Percentiles rank a stretch among this genome's conserved stretches.
Conservation (phyloP, 768 basidiomycete genomes). For the Kwoniella dejecticola region DNA sequence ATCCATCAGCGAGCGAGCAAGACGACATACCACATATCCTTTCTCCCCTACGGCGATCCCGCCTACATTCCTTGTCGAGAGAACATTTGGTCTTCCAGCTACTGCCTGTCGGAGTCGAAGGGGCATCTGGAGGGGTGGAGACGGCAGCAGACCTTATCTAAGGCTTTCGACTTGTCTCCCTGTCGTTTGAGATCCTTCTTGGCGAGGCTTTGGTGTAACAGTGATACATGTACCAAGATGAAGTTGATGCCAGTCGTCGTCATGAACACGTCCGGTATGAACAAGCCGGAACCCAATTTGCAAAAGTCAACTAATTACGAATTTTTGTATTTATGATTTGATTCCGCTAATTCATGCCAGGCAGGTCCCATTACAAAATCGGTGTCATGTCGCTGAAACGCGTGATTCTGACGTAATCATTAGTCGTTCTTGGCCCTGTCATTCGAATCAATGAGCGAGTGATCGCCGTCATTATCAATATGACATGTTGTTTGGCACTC, state of each 20-base stretch:
- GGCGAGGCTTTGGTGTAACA: too few species aligned
- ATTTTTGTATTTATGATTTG: background rate
- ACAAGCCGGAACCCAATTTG: background rate
- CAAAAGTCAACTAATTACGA: background rate
- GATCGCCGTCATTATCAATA: too few species aligned
- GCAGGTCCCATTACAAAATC: background rate
- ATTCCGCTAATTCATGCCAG: background rate
- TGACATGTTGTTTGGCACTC: too few species aligned
- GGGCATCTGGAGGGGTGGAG: constrained; percentile 23
- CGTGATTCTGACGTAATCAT: too few species aligned
- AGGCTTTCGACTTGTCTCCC: too few species aligned
- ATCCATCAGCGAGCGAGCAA: background rate
- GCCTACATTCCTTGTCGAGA: constrained; percentile 14
- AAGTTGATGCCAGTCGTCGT: background rate
- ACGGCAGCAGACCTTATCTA: background rate
- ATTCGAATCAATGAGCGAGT: too few species aligned
- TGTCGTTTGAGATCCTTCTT: too few species aligned
- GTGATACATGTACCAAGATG: too few species aligned
- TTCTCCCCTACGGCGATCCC: constrained; percentile 22
- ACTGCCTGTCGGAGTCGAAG: constrained; percentile 45
- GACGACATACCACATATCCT: constrained; percentile 31
- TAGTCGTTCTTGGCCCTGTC: background rate
- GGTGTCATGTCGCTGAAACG: too few species aligned
- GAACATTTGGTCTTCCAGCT: constrained; percentile 32
- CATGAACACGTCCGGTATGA: background rate